Base-by-base conservation (phyloP, 1,139 yeast species). In the Pichia sp. region DNA sequence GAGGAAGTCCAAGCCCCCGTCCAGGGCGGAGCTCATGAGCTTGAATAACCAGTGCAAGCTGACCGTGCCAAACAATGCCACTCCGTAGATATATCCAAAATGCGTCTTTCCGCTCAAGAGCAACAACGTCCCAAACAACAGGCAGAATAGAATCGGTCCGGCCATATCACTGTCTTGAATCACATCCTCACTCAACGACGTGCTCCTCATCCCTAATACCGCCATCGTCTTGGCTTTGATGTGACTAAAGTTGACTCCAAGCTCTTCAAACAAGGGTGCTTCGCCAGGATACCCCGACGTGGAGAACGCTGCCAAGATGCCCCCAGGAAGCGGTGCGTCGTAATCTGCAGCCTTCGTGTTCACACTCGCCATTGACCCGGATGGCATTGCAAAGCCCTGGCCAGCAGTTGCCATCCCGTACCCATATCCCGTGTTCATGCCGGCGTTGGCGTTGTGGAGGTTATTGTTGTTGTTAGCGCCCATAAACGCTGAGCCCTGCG, bases 11-110 rank as follows among this genome's bases (percentile, higher is more conserved):
- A 88, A 79, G 13, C 58, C 55, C 11, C 59, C 59, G 16, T 63
- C 64, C 0, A 58, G 50, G 2, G 65, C 55, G 45, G 74, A 75
- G 26, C 92, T 83, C 99, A 93, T 93, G 60, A 90, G 76, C 69
- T 87, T 90, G 69, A 95, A 85, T 58, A 95, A 76, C 62, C 81
- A 81, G 70, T 92, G 97, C 63, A 90, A 80, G 45, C 96, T 83
- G 16, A 90, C 67, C 2, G 96, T 87, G 13, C 99, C 99, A 63
- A 92, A 84, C 51, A 95, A 74, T 0, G 97, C 99, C 47, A 93
- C 96, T 31, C 99, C 99, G 67, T 93, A 93, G 53, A 93, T 89
- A 70, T 95, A 95, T 3, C 99, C 98, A 69, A 93, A 93, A 69
- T 93, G 98, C 16, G 92, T 90, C 68, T 92, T 93, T 13, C 99